Base-by-base conservation (phyloP, 768 basidiomycete genomes). In the Lepiota venenata region DNA sequence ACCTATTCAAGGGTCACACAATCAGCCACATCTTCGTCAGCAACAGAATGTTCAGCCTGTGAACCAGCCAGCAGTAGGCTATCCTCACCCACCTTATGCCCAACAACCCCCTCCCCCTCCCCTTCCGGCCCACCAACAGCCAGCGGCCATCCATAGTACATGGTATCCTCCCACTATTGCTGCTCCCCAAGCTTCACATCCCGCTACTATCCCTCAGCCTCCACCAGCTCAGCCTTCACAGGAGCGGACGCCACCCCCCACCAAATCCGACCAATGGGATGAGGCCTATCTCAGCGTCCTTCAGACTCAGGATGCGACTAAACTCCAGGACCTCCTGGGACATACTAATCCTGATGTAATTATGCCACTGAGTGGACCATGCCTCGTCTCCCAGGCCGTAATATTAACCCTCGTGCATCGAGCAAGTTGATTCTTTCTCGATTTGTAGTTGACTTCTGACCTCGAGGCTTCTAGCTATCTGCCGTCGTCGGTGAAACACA, bases 171-270 rank as follows among this genome's bases (percentile, higher is more conserved):
- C 82, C 1, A 70, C 74, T 20, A 88, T 91, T 45, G 87, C 87
- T 47, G 88, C 89, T 2, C 89, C 89, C 39, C 89, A 91, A 58
- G 88, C 88, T 0, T 91, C 89, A 0, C 88, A 90, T 61, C 89
- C 87, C 25, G 81, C 85, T 8, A 83, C 85, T 15, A 79, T 87
- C 14, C 87, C 87, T 1, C 88, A 78, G 53, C 72, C 78, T 22
- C 71, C 73, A 6, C 64, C 70, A 10, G 60, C 67, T 48, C 68
- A 61, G 27, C 63, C 63, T 48, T 77, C 66, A 42, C 64, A 69
- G 49, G 81, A 81, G 52, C 68, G 78, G 57, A 72, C 82, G 25
- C 47, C 53, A 11, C 79, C 81, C 14, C 78, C 85, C n/a, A 69
- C 74, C 40, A 79, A 78, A 61, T 52, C 77, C 42, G 90, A 91